phyloP scores from a whole-genome alignment of 2,329 filamentous ascomycete species.

The Ceratocystis smalleyi region DNA sequence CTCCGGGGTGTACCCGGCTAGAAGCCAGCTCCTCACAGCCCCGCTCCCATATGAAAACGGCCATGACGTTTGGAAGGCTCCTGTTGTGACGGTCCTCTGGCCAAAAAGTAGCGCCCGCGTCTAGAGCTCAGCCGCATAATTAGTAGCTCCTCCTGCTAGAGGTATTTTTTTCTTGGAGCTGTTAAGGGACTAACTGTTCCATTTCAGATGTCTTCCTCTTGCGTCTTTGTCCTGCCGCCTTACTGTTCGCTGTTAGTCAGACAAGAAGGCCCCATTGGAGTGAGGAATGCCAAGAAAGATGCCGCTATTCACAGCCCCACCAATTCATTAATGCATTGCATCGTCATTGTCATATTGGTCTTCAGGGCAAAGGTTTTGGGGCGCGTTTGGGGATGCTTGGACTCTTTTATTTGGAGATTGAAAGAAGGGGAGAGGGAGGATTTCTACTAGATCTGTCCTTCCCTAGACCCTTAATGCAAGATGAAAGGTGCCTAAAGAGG shows the following conservation, averaged over 20 bases:
- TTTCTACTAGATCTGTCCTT: background rate
- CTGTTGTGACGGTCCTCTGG: background rate
- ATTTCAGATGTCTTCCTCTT: background rate
- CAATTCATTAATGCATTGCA: background rate
- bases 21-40: background rate
- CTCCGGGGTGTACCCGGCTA: background rate
- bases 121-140: background rate
- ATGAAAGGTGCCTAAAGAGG: background rate
- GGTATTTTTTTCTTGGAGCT: background rate
- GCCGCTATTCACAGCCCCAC: background rate
- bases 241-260: background rate
- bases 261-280: background rate
- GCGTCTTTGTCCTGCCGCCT: background rate
- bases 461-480: background rate
- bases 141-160: background rate
- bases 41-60: background rate
- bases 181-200: background rate
- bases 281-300: slow-evolving; percentile 4
- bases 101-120: background rate
- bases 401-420: background rate
- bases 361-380: background rate
- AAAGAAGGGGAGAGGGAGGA: background rate
- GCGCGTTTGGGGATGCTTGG: background rate
- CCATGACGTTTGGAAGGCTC: background rate
- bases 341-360: background rate